Evolutionary conservation across 2,329 filamentous ascomycete genomes (phyloP), one percentile per base, ranked within the genome.

Genomic region (Akanthomyces dipterigenus): DNA sequence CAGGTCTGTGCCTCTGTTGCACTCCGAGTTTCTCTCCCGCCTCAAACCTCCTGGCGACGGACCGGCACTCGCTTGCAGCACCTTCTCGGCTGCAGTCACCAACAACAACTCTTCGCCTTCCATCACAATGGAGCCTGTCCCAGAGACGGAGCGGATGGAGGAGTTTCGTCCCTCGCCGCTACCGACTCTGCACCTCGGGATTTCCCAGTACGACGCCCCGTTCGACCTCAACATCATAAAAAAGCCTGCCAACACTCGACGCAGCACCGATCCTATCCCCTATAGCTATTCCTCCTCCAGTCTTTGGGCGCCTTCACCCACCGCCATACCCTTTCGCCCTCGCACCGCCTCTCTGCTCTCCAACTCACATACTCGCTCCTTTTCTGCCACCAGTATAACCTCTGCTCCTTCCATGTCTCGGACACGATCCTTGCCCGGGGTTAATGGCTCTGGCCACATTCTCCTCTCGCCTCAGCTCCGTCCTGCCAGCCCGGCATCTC

Each of bases 121-220:
- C 38, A 4, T 28, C 18, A 42, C 67, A 67, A 88, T 88, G 85
- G 85, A 88, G 73, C 83, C 85, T 62, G 85, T 88, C 69, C 85
- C 85, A 66, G 85, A 88, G 76, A 86, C 85, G 55, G 83, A 88
- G 77, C 80, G 84, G 65, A 84, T 88, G 81, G 84, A 87, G 77
- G 83, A 84, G 71, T 88, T 88, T 70, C 81, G 79, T 64, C 75
- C 83, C 60, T 80, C 82, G 57, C 83, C 83, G 65, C 75, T 85
- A 42, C 82, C 83, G 43, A 78, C 76, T 34, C 72, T 85, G 49
- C 80, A 82, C 63, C 72, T 83, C 26, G 79, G 78, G 61, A 76
- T 73, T 62, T 67, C 75, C 48, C 70, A 75, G 36, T 64, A 73
- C 51, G 65, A 70, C 50, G 70, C 76, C 42, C 70, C 76, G 9